Base-by-base conservation (phyloP, 1,284 basidiomycete genomes). In the Austroboletus niveus region DNA sequence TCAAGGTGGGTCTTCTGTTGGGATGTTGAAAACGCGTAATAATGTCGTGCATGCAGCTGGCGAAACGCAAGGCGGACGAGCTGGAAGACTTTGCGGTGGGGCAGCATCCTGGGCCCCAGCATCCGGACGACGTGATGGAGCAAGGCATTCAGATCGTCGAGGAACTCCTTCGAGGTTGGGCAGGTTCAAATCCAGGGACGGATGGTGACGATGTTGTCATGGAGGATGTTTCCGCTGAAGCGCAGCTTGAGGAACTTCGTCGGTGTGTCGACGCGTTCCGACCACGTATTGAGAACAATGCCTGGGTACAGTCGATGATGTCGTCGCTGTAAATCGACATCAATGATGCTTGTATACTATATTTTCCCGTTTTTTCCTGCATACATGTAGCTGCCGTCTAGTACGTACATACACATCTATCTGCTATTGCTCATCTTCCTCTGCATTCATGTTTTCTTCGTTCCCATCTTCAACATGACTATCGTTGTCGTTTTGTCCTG, bases 21-120 rank as follows among this genome's bases (percentile, higher is more conserved):
- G 2, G 14, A 10, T 8, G 34, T 7, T 17, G 34, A 8, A 10
- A 30, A 42, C 17, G 22, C 8, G 1, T 42, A 41, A 49, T 20
- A 35, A 14, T 20, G 20, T 8, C 29, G 10, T 14, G 45, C 11
- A 47, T 45, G 40, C 5, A 95, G 91, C 80, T 97, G 47, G 97
- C 97, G 5, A 93, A 92, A 71, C 81, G 89, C 43, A 99, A 98
- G 67, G 96, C 96, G 0, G 92, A 96, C 60, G 96, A 98, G 60
- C 75, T 99, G 30, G 97, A 99, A 73, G 94, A 98, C 64, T 96
- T 95, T 69, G 87, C 86, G 29, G 78, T 79, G 57, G 68, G 71
- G 49, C 66, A 72, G 63, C 60, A 62, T 51, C 60, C 66, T 10
- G 75, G 79, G 24, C 65, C 77, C 7, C 75, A 80, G 41, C 75